Percentiles rank a stretch among this genome's conserved stretches.
These are phyloP conservation scores for Penicillium waksmanii DNA, from an alignment of 495 filamentous ascomycete species.

Conservation along the genomic window DNA sequence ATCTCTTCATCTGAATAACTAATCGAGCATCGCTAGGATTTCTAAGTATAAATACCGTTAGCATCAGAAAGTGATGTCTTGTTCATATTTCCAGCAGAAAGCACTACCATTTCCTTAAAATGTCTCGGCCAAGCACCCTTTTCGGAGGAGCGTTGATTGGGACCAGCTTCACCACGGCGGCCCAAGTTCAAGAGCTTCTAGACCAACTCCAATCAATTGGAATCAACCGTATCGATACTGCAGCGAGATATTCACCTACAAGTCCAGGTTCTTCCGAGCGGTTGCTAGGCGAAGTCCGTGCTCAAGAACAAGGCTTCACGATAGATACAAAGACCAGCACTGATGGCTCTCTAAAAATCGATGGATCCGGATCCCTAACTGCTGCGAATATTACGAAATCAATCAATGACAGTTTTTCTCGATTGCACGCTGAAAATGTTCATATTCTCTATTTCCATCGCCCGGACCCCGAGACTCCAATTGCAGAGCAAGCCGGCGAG, in stretches of 20 bases:
- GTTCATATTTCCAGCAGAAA: not conserved
- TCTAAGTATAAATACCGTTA: too few species aligned
- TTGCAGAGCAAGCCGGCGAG: conserved; percentile 38
- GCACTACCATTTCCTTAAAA: not conserved
- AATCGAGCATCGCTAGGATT: too few species aligned
- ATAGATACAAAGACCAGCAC: conserved; percentile 48
- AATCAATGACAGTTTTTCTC: conserved; percentile 25
- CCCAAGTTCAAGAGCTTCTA: conserved; percentile 32
- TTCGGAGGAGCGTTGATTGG: conserved; percentile 43
- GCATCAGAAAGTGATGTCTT: too few species aligned
- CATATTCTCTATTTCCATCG: conserved; percentile 39
- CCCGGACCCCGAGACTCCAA: conserved; percentile 39
- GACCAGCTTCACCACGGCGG: conserved; percentile 23
- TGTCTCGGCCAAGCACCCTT: conserved; percentile 24
- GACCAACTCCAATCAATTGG: conserved; percentile 28
- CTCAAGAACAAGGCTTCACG: conserved; percentile 30
- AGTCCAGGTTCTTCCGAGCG: conserved; percentile 45
- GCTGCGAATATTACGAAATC: conserved; percentile 28
- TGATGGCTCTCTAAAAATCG: not conserved
- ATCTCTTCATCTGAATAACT: not conserved
- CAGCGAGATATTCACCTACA: conserved; percentile 47
- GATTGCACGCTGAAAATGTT: conserved; percentile 31
- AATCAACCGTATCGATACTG: conserved; percentile 46
- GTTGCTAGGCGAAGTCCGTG: conserved; percentile 42
- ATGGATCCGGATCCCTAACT: conserved; percentile 23